Percentiles rank a stretch among this genome's conserved stretches.
phyloP scores from a whole-genome alignment of 2,329 filamentous ascomycete species.

The Lasiodiplodia citricola region DNA sequence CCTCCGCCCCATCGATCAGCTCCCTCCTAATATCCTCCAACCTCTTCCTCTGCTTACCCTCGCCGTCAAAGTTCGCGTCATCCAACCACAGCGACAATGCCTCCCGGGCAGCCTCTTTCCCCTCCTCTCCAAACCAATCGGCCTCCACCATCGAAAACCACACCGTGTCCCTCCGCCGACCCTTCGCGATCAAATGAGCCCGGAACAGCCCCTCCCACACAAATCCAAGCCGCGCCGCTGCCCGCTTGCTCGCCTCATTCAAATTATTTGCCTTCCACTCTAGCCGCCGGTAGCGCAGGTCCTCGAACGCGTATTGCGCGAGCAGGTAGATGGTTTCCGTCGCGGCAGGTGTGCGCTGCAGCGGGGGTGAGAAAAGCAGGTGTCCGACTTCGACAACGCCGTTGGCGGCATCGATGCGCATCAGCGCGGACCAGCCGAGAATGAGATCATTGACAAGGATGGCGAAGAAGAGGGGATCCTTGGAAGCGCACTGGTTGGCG shows the following conservation, averaged over 20 bases:
- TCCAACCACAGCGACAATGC: constrained; percentile 62
- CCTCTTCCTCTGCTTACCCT: constrained; percentile 57
- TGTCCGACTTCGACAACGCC: constrained; percentile 63
- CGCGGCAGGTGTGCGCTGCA: constrained; percentile 61
- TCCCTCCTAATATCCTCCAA: constrained; percentile 45
- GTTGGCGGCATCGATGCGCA: constrained; percentile 51
- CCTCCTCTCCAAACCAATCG: constrained; percentile 57
- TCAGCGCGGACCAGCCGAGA: not conserved
- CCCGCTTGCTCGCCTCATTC: constrained; percentile 60
- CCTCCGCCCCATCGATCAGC: not conserved
- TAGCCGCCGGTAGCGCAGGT: constrained; percentile 60
- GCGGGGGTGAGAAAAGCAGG: constrained; percentile 55
- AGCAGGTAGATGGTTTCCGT: constrained; percentile 66
- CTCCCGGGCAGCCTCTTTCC: not conserved
- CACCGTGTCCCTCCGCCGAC: constrained; percentile 62
- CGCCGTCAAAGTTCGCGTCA: constrained; percentile 60
- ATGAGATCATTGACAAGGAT: not conserved
- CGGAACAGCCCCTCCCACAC: constrained; percentile 64
- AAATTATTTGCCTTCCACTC: constrained; percentile 69
- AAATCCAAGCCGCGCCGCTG: constrained; percentile 65
- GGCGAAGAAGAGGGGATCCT: constrained; percentile 11
- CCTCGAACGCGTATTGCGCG: constrained; percentile 59
- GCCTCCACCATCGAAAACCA: constrained; percentile 65
- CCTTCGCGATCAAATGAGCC: constrained; percentile 66
- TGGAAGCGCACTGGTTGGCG: not conserved